Evolutionary conservation across 345 rosid species (phyloP), one percentile per base, ranked within the genome.

Genomic region (Zanthoxylum bungeanum): DNA sequence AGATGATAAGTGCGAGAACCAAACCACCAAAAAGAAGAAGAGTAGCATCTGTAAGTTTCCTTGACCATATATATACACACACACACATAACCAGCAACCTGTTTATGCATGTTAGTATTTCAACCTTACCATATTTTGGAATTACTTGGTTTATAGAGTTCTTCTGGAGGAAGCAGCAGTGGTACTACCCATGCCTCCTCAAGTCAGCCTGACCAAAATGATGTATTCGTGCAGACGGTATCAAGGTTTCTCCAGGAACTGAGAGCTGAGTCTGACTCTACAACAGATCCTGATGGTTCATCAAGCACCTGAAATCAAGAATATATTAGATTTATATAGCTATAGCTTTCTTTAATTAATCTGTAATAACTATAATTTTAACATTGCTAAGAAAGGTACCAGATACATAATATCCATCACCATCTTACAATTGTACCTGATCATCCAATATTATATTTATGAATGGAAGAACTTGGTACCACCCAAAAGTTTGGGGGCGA

Each of bases 11-110:
- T 67, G 25, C 60, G 10, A 68, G 52, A 51, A 42, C 74, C 7
- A 70, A 70, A 60, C 79, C 64, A 7, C 77, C 79, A 1, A 79
- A 75, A 68, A 66, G 77, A 47, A 44, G 76, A 33, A 63, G 71
- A 63, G 19, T 63, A 28, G 30, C 67, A 25, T 67, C 71, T 21
- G 73, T 67, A 56, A 67, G 70, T 25, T 49, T 11, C 28, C 11
- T 64, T n/a, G n/a, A n/a, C n/a, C n/a, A n/a, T n/a, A n/a, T n/a
- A n/a, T n/a, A n/a, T n/a, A n/a, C n/a, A n/a, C n/a, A n/a, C n/a
- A n/a, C n/a, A n/a, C n/a, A n/a, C n/a, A n/a, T n/a, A n/a, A n/a
- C n/a, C n/a, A n/a, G 14, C 34, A 22, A 24, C 66, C 6, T 61
- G n/a, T 37, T 36, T 16, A 4, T 14, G 19, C 19, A 14, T 44